phyloP scores from a whole-genome alignment of 2,329 filamentous ascomycete species.

The Oidium heveae region DNA sequence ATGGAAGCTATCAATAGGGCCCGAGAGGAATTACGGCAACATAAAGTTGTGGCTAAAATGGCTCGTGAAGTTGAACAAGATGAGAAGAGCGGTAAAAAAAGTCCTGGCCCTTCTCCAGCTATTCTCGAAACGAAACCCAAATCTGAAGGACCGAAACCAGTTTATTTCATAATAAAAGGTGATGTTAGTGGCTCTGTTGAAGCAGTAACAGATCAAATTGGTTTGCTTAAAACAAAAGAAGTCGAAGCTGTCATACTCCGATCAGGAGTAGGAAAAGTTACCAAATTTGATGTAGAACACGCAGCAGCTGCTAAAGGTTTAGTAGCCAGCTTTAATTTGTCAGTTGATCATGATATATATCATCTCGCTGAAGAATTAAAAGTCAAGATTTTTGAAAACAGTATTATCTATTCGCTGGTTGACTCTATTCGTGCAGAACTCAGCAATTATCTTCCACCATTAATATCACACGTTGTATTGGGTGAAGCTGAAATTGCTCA shows the following conservation, averaged over 20 bases:
- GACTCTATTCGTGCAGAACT: slow-evolving; percentile 48
- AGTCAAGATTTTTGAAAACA: slow-evolving; percentile 63
- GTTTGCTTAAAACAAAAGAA: slow-evolving; percentile 62
- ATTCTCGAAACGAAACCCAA: slow-evolving; percentile 12
- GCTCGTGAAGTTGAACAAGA: slow-evolving; percentile 21
- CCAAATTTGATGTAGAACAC: slow-evolving; percentile 73
- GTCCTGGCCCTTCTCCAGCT: slow-evolving; percentile 8
- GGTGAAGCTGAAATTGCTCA: too few species aligned
- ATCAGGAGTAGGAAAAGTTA: slow-evolving; percentile 51
- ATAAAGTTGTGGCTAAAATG: slow-evolving; percentile 32
- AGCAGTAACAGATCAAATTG: slow-evolving; percentile 55
- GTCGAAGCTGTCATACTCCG: slow-evolving; percentile 54
- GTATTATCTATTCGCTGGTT: slow-evolving; percentile 58
- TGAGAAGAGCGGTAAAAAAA: slow-evolving; percentile 10
- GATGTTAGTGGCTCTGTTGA: slow-evolving; percentile 89
- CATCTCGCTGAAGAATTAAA: slow-evolving; percentile 42
- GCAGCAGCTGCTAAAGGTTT: slow-evolving; percentile 51
- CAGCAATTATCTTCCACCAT: too few species aligned
- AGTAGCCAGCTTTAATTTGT: slow-evolving; percentile 69
- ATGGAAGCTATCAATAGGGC: slow-evolving; percentile 55
- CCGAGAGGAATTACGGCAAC: slow-evolving; percentile 29
- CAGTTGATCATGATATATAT: slow-evolving; percentile 39
- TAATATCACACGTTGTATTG: too few species aligned
- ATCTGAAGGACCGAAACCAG: slow-evolving; percentile 22
- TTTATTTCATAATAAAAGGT: slow-evolving; percentile 73